These are phyloP conservation scores for Biancaea sappan DNA, from an alignment of 306 rosid genomes.

Conservation along the genomic window DNA sequence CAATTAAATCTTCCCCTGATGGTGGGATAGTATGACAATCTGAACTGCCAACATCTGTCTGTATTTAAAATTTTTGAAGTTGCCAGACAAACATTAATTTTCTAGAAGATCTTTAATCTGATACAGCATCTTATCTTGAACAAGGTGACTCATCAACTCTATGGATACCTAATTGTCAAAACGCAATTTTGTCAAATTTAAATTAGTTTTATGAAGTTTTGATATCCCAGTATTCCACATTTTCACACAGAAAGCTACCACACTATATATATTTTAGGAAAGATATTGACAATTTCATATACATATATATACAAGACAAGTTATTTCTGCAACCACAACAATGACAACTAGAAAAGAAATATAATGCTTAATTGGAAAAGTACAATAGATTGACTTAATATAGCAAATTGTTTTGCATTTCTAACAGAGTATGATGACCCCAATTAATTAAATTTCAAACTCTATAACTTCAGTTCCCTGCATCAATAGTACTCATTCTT, in stretches of 20 bases:
- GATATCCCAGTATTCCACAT: no score
- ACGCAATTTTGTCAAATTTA: background rate
- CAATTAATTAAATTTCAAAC: background rate
- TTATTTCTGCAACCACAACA: background rate
- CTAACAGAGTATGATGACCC: background rate
- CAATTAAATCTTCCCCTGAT: slow-evolving; percentile 8
- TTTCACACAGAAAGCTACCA: background rate
- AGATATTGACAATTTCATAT: background rate
- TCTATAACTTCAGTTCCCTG: background rate
- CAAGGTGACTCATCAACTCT: background rate
- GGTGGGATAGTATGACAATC: background rate
- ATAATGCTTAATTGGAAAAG: background rate
- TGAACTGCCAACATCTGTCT: background rate
- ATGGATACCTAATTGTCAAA: background rate
- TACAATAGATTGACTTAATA: background rate
- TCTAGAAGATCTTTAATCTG: slow-evolving; percentile 9
- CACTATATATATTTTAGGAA: background rate
- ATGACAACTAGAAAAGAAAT: background rate
- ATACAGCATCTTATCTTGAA: slow-evolving; percentile 3
- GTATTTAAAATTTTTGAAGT: background rate
- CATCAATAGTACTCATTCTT: background rate
- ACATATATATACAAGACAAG: background rate
- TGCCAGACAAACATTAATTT: background rate
- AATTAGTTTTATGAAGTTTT: background rate
- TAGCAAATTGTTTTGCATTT: background rate